Evolutionary conservation across 371 early-diverging fungal species (phyloP).

Genomic region (Rhizopus delemar): DNA sequence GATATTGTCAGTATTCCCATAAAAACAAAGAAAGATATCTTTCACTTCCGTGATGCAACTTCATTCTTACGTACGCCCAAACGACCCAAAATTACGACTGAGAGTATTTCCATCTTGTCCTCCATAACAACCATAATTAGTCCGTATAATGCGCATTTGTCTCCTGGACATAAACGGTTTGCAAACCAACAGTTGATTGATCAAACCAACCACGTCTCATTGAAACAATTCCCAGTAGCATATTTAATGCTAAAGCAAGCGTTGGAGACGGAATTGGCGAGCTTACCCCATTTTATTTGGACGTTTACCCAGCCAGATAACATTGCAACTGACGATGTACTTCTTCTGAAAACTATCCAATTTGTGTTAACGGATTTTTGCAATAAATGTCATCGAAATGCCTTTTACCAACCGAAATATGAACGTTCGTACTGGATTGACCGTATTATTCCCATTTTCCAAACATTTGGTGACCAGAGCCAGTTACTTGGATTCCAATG

Average conservation of each 20-base stretch:
- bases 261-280: constrained; percentile 5
- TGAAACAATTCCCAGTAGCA: constrained; percentile 7
- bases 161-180: not conserved
- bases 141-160: not conserved
- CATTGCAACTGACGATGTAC: constrained; percentile 7
- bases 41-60: not conserved
- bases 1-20: constrained; percentile 8
- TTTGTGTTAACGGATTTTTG: constrained; percentile 17
- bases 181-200: constrained; percentile 6
- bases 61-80: not conserved
- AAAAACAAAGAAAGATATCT: constrained; percentile 6
- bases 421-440: constrained; percentile 20
- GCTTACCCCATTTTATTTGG: constrained; percentile 13
- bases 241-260: constrained; percentile 12
- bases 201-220: constrained; percentile 10
- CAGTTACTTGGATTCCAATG: constrained; percentile 28
- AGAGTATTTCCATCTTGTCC: constrained; percentile 2
- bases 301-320: not conserved
- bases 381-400: constrained; percentile 16
- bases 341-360: constrained; percentile 8
- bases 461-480: constrained; percentile 22
- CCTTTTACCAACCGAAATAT: constrained; percentile 12
- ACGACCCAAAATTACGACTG: not conserved
- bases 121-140: constrained; percentile 2
- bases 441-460: constrained; percentile 14